Conservation (phyloP, 2,329 filamentous ascomycete species). For the Aureobasidium pullulans region DNA sequence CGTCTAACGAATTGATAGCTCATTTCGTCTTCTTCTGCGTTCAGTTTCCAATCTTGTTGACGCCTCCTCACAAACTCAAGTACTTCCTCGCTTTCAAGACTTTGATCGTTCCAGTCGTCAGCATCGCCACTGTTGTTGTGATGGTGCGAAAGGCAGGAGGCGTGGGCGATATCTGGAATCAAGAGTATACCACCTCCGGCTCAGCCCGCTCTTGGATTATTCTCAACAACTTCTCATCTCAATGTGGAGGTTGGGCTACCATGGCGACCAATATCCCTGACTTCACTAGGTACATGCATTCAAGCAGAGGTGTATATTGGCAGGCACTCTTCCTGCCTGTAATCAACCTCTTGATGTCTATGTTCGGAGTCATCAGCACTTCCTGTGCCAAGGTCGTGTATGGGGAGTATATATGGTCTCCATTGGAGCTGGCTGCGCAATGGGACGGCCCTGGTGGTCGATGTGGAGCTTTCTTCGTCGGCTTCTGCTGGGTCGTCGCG, state of each 20-base stretch:
- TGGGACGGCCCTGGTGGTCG: conserved; percentile 25
- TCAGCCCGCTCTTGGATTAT: conserved; percentile 23
- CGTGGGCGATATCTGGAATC: conserved; percentile 24
- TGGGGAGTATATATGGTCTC: conserved; percentile 37
- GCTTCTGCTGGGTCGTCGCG: conserved; percentile 43
- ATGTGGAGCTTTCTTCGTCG: conserved; percentile 26
- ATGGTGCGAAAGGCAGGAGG: conserved; percentile 21
- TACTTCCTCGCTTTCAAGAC: conserved; percentile 44
- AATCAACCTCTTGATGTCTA: conserved; percentile 39
- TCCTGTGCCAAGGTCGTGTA: conserved; percentile 48
- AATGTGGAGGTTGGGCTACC: conserved; percentile 25
- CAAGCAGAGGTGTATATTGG: conserved; percentile 25
- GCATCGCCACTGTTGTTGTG: conserved; percentile 10
- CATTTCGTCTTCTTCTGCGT: conserved; percentile 52
- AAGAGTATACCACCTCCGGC: conserved; percentile 23
- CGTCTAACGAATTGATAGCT: conserved; percentile 48
- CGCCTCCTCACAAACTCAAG: conserved; percentile 37
- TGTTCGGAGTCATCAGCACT: conserved; percentile 53
- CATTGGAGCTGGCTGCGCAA: conserved; percentile 28
- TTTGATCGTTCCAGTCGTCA: conserved; percentile 22
- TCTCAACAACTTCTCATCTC: conserved; percentile 22
- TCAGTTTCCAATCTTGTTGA: conserved; percentile 46
- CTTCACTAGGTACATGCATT: conserved; percentile 29
- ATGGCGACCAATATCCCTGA: conserved; percentile 31
- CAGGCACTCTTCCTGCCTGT: conserved; percentile 39